Evolutionary conservation across 176 grass and related monocot species (phyloP), one percentile per base, ranked within the genome.

Genomic region (Phoenix roebelenii): DNA sequence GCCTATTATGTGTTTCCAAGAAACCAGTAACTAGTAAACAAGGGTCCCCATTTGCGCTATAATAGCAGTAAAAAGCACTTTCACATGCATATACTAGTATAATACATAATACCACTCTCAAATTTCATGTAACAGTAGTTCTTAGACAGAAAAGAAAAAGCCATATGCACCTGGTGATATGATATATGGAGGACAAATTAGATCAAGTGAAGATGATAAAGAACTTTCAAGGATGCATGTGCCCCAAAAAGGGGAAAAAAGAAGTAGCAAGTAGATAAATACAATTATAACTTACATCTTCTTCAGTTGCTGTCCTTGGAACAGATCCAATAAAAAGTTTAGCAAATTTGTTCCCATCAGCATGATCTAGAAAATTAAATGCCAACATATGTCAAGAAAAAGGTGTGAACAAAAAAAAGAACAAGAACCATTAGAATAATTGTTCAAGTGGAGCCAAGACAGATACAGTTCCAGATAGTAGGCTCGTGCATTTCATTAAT

Each of bases 291-390:
- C 92, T 87, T 57, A 97, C 87, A 50, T 97, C 92, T 75, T 88
- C 81, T 75, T 91, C 87, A 68, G 71, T 82, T 26, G 92, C 92
- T 72, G 84, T 91, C 51, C 80, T 84, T 16, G 92, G 92, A 72
- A 97, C 92, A 25, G 92, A 90, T 51, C 92, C 92, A 57, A 97
- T 74, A 88, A 97, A 97, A 78, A 97, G 87, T 77, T 97, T 97
- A 20, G 86, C 87, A 77, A 74, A 87, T 24, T 60, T 83, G 59
- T 23, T 85, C 83, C 70, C 85, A 69, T 35, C 76, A 68, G 76
- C 69, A 71, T 80, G 78, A 74, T 88, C 92, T 97, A 74, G 61
- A 79, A 23, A 49, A 76, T 44, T 44, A 73, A 71, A 58, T 65
- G 67, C 70, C 9, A 65, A 62, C 61, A 59, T 23, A 59, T 58